Percentiles rank a stretch among this genome's conserved stretches.
Evolutionary conservation across 2,329 filamentous ascomycete genomes (phyloP).

Genomic region (Cytospora leucostoma): DNA sequence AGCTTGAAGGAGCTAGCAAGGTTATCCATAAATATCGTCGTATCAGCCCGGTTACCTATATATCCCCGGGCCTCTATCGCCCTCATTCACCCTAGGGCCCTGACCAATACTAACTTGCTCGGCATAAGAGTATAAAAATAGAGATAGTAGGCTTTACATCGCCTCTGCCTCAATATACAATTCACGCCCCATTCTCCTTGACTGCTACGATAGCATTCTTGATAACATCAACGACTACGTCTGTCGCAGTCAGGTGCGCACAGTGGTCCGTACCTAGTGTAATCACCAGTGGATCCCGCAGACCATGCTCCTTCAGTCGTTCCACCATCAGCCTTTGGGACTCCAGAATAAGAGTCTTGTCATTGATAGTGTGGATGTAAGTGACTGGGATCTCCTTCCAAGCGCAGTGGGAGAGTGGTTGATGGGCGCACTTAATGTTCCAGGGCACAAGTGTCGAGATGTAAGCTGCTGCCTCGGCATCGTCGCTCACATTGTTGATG

Average conservation of each 20-base stretch:
- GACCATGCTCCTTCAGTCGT: slow-evolving; percentile 6
- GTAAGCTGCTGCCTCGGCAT: neutral
- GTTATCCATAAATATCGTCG: no score
- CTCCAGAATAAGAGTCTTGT: slow-evolving; percentile 4
- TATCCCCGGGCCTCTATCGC: no score
- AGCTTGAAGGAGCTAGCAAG: no score
- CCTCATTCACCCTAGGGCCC: no score
- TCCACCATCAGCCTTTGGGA: slow-evolving; percentile 21
- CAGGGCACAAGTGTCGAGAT: slow-evolving; percentile 1
- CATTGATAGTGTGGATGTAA: slow-evolving; percentile 21
- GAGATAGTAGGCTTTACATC: no score
- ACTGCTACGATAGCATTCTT: slow-evolving; percentile 17
- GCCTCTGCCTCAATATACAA: no score
- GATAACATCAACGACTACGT: slow-evolving; percentile 20
- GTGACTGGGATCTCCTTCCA: slow-evolving; percentile 17
- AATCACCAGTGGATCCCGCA: slow-evolving; percentile 1
- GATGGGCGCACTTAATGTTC: neutral
- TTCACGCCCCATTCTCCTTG: no score
- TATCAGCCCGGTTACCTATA: no score
- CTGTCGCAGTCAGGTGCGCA: slow-evolving; percentile 17
- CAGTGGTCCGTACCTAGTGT: slow-evolving; percentile 21
- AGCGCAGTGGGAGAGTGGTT: slow-evolving; percentile 11
- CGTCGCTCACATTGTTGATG: slow-evolving; percentile 3
- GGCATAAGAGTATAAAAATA: no score
- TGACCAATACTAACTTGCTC: no score